Percentiles rank a stretch among this genome's conserved stretches.
Conservation (phyloP, 371 early-diverging fungal species). For the Chytridium lagenaria region DNA sequence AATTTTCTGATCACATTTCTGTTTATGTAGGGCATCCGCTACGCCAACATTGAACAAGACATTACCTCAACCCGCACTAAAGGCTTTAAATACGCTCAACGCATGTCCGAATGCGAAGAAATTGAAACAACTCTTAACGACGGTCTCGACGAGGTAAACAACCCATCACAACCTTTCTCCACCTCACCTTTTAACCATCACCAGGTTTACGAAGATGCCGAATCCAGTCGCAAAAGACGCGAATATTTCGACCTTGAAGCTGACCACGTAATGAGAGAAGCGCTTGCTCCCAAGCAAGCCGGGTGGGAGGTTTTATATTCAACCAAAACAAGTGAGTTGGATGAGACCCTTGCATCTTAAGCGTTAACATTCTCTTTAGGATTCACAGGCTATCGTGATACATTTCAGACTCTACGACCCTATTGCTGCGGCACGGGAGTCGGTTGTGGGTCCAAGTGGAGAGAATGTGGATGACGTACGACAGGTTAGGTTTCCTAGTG, state of each 20-base stretch:
- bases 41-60: slow-evolving; percentile 43
- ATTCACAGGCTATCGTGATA: not conserved
- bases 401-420: too few relatives aligned
- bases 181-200: not conserved
- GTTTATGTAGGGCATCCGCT: slow-evolving; percentile 40
- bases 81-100: slow-evolving; percentile 43
- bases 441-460: too few relatives aligned
- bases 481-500: not conserved
- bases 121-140: slow-evolving; percentile 58
- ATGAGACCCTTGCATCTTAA: too few relatives aligned
- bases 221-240: slow-evolving; percentile 22
- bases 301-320: slow-evolving; percentile 2
- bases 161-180: not conserved
- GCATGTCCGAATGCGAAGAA: slow-evolving; percentile 41
- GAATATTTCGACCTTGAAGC: slow-evolving; percentile 40
- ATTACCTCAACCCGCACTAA: slow-evolving; percentile 29
- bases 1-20: not conserved
- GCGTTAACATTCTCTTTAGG: not conserved
- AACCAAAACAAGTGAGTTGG: not conserved
- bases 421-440: too few relatives aligned
- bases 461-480: not conserved
- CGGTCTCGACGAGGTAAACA: slow-evolving; percentile 52
- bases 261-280: slow-evolving; percentile 38
- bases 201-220: slow-evolving; percentile 43
- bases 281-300: slow-evolving; percentile 31